phyloP scores from a whole-genome alignment of 768 basidiomycete genomes.

The Lepiota subincarnata region DNA sequence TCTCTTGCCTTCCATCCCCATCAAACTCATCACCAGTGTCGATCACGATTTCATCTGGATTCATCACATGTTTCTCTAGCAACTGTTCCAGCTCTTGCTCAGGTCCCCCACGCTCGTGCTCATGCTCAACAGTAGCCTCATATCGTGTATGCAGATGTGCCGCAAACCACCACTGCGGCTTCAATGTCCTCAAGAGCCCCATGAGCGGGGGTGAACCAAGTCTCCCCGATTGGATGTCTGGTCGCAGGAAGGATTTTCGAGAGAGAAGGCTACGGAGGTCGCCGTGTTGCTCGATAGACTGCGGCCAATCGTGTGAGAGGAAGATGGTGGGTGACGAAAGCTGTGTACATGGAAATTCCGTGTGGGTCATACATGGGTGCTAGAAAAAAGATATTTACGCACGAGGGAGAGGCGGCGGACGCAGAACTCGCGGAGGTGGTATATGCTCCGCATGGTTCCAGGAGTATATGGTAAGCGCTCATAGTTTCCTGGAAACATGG shows the following conservation, averaged over 20 bases:
- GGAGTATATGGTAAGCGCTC: constrained; percentile 82
- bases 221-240: constrained; percentile 46
- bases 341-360: constrained; percentile 28
- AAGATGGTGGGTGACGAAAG: constrained; percentile 68
- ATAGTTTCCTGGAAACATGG: constrained; percentile 52
- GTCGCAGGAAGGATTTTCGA: constrained; percentile 72
- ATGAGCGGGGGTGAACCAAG: constrained; percentile 7
- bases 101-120: neutral
- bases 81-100: too few species aligned
- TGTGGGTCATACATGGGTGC: neutral
- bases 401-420: too few species aligned
- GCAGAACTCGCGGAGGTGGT: constrained; percentile 43
- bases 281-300: constrained; percentile 78
- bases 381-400: constrained; percentile 16
- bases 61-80: too few species aligned
- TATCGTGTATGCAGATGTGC: constrained; percentile 90
- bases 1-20: constrained; percentile 1
- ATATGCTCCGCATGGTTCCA: constrained; percentile 72
- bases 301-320: constrained; percentile 97
- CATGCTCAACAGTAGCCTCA: constrained; percentile 61
- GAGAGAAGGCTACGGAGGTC: constrained; percentile 61
- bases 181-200: constrained; percentile 61
- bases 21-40: constrained; percentile 33
- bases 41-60: constrained; percentile 44
- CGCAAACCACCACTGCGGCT: constrained; percentile 88